phyloP scores from a whole-genome alignment of 495 filamentous ascomycete genomes.

The Aspergillus indologenus region DNA sequence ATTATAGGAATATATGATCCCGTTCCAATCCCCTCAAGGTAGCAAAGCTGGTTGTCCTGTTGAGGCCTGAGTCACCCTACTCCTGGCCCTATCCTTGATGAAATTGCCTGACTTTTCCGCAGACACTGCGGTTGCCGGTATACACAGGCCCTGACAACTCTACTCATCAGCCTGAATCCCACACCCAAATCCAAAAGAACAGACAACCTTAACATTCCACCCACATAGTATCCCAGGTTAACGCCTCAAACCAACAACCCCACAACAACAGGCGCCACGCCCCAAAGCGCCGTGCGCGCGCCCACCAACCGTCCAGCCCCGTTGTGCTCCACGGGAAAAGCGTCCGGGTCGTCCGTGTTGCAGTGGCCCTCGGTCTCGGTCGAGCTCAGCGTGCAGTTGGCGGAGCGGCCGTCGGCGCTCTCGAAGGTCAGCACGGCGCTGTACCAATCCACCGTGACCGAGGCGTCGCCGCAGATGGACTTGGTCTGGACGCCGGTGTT shows the following conservation, averaged over 20 bases:
- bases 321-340: constrained; percentile 8
- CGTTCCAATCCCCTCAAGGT: too few relatives aligned
- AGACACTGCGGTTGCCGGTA: too few relatives aligned
- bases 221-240: too few relatives aligned
- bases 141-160: too few relatives aligned
- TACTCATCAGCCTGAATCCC: too few relatives aligned
- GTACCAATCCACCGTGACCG: constrained; percentile 13
- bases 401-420: constrained; percentile 7
- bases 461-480: constrained; percentile 9
- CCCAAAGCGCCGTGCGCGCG: constrained; percentile 7
- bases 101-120: too few relatives aligned
- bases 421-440: constrained; percentile 6
- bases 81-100: too few relatives aligned
- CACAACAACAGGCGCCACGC: constrained; percentile 7
- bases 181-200: too few relatives aligned
- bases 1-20: too few relatives aligned
- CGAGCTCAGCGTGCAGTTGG: constrained; percentile 15
- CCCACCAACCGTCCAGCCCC: neutral
- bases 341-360: constrained; percentile 9
- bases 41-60: too few relatives aligned
- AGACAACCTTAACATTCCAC: too few relatives aligned
- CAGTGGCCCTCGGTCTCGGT: constrained; percentile 7
- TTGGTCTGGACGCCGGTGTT: constrained; percentile 11
- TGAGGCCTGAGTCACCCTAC: too few relatives aligned
- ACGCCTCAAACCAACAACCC: constrained; percentile 9